Evolutionary conservation across 306 rosid genomes (phyloP).

Genomic region (Mucuna pruriens): DNA sequence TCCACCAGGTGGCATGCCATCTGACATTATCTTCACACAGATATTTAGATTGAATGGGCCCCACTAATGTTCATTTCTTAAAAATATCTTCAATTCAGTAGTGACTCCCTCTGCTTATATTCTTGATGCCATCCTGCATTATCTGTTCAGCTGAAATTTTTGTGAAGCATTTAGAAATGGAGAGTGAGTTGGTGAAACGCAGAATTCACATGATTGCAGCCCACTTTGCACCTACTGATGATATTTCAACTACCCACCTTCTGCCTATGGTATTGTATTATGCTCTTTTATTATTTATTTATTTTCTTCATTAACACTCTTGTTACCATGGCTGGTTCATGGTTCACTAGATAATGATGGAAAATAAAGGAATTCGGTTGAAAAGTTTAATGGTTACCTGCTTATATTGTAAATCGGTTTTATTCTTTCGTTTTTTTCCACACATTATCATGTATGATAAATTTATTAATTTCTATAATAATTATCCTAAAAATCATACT

Average conservation of each 20-base stretch:
- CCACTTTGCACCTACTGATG: constrained; percentile 63
- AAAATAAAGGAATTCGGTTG: constrained; percentile 16
- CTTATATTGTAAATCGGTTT: too few relatives aligned
- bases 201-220: constrained; percentile 67
- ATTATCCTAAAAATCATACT: too few relatives aligned
- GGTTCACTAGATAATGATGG: not conserved
- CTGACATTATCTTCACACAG: constrained; percentile 10
- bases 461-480: too few relatives aligned
- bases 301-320: not conserved
- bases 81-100: constrained; percentile 33
- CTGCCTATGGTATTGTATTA: constrained; percentile 59
- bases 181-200: constrained; percentile 63
- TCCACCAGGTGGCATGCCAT: not conserved
- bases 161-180: constrained; percentile 50
- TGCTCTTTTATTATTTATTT: not conserved
- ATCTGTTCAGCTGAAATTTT: constrained; percentile 31
- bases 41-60: constrained; percentile 46
- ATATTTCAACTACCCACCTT: constrained; percentile 56
- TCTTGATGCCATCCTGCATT: not conserved
- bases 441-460: too few relatives aligned
- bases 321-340: constrained; percentile 7
- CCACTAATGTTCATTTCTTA: constrained; percentile 16
- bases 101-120: constrained; percentile 17
- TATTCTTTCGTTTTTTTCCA: too few relatives aligned
- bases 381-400: too few relatives aligned